Conservation (phyloP, 805 yeast species). For the Candida awuae region DNA sequence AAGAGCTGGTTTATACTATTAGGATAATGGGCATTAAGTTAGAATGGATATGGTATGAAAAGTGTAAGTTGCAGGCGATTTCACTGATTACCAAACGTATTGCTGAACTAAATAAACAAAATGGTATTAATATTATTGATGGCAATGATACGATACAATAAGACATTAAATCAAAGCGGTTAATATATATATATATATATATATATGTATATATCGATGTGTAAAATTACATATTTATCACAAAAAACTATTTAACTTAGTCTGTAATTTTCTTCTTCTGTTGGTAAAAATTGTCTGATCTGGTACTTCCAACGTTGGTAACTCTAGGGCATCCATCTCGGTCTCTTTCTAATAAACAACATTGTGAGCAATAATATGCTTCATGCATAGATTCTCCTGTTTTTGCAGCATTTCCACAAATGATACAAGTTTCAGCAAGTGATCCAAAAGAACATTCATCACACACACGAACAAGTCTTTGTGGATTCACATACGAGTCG, state of each 20-base stretch:
- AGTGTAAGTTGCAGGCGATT: conserved; percentile 30
- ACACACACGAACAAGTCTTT: conserved; percentile 61
- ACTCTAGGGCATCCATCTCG: conserved; percentile 91
- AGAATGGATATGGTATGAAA: conserved; percentile 52
- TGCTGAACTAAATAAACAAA: neutral
- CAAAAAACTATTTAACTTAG: too few species aligned
- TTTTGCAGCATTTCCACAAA: conserved; percentile 48
- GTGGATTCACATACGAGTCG: conserved; percentile 75
- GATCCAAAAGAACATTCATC: conserved; percentile 80
- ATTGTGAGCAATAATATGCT: conserved; percentile 81
- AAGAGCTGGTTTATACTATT: conserved; percentile 36
- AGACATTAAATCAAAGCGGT: neutral
- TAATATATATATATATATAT: neutral
- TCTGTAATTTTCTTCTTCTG: conserved; percentile 30
- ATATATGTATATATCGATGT: too few species aligned
- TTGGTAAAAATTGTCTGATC: conserved; percentile 58
- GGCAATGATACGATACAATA: conserved; percentile 6
- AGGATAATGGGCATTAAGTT: conserved; percentile 43
- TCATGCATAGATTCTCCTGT: conserved; percentile 44
- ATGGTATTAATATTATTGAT: neutral
- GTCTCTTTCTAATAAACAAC: conserved; percentile 70
- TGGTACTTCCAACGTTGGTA: conserved; percentile 69
- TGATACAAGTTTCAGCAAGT: conserved; percentile 56
- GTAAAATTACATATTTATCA: too few species aligned
- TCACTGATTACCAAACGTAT: conserved; percentile 13